Conservation (phyloP, 176 grass and related monocot genomes). For the Bothriochloa decipiens region DNA sequence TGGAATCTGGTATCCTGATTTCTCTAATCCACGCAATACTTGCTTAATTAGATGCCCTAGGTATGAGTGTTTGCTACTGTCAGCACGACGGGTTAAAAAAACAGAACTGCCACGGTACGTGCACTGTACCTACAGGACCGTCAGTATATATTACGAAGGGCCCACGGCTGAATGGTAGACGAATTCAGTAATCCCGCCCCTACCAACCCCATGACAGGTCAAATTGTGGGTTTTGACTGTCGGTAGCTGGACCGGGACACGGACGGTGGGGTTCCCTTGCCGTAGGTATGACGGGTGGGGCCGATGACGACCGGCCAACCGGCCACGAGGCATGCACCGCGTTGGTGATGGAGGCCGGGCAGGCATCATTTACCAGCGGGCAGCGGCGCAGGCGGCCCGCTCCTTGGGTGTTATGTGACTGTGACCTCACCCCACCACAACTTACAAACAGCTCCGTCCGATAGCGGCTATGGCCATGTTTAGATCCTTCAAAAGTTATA, state of each 20-base stretch:
- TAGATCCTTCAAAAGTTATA: too few relatives aligned
- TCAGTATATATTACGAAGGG: neutral
- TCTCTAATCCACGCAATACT: constrained; percentile 37
- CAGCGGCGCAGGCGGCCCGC: constrained; percentile 43
- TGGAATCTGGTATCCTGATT: constrained; percentile 48
- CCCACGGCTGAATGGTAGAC: neutral
- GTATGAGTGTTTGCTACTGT: constrained; percentile 39
- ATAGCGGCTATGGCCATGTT: too few relatives aligned
- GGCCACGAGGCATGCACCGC: constrained; percentile 35
- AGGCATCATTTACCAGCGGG: constrained; percentile 34
- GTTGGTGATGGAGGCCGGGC: neutral
- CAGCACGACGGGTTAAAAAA: constrained; percentile 8
- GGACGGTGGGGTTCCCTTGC: constrained; percentile 31
- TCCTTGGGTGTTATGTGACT: constrained; percentile 53
- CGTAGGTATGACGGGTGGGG: constrained; percentile 1
- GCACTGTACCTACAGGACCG: constrained; percentile 1
- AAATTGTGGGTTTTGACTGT: constrained; percentile 54
- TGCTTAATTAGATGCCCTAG: constrained; percentile 43
- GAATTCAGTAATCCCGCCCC: constrained; percentile 7
- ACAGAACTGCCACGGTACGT: neutral
- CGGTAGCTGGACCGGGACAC: constrained; percentile 51
- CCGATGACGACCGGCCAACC: constrained; percentile 14
- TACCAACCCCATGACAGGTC: constrained; percentile 18
- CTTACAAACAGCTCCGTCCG: constrained; percentile 10
- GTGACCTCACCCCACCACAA: constrained; percentile 17